Evolutionary conservation across 768 basidiomycete species (phyloP), one percentile per base, ranked within the genome.

Genomic region (Naganishia randhawae): DNA sequence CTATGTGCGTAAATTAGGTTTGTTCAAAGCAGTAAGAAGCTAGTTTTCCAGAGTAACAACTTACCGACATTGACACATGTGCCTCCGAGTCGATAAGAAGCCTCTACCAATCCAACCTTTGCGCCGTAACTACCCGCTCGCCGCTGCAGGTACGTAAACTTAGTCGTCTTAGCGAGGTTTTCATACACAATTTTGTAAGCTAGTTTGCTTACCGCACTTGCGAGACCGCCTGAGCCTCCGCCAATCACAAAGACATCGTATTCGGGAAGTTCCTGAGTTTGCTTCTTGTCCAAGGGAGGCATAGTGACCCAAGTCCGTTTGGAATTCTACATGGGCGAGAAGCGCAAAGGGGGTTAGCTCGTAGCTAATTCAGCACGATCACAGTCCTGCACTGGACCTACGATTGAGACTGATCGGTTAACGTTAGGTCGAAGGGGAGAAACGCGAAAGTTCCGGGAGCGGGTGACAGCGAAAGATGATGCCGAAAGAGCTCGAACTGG

Each of bases 31-130:
- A 48, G 19, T 4, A n/a, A 22, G 25, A 3, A 22, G 19, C 7
- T 22, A n/a, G 45, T n/a, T 6, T 4, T n/a, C 25, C 45, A 6
- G 66, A 63, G 66, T 13, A 57, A 22, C 52, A 13, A 52, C 90
- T 72, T 73, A 90, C 92, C 95, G 69, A 99, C 95, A 80, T 97
- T 97, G 69, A 99, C 96, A 77, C 96, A 99, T 41, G 95, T 97
- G 62, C 95, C 96, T 37, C 96, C 96, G 2, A 94, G 84, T 45
- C 84, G 76, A 11, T 86, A 84, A 5, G 86, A 85, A 51, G 82
- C 83, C 77, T 99, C 96, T 17, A 97, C 85, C 31, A 97, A 81
- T 14, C 93, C 95, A 63, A 92, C 91, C 80, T 93, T 95, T 79
- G 89, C 91, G 45, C 94, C 94, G 79, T 97, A 93, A 19, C 84